phyloP scores from a whole-genome alignment of 345 rosid genomes.

The Crucihimalaya himalaica region DNA sequence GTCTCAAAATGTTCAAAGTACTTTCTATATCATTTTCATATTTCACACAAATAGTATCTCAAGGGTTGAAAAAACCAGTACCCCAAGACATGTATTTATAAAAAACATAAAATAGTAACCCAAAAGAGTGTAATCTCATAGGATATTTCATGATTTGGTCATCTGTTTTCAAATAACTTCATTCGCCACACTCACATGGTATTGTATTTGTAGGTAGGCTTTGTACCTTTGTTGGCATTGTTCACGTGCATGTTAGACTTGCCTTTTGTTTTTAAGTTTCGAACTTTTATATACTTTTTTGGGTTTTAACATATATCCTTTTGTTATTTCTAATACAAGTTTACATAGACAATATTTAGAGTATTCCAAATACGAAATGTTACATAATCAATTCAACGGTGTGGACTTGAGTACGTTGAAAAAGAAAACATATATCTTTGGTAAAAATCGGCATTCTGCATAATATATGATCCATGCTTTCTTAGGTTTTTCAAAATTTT shows the following conservation, averaged over 20 bases:
- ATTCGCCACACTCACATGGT: conserved; percentile 6
- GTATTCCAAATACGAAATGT: neutral
- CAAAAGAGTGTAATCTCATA: neutral
- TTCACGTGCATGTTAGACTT: conserved; percentile 23
- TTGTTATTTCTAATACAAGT: neutral
- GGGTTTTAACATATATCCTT: neutral
- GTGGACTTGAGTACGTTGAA: neutral
- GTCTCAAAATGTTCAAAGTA: neutral
- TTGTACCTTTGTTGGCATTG: conserved; percentile 16
- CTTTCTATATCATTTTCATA: neutral
- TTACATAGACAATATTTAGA: neutral
- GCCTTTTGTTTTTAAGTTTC: conserved; percentile 6
- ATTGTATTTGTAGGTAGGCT: neutral
- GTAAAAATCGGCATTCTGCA: neutral
- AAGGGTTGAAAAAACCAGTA: neutral
- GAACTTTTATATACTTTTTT: neutral
- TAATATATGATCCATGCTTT: too few species aligned
- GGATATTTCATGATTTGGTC: neutral
- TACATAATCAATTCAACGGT: neutral
- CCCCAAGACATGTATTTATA: neutral
- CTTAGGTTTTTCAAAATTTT: neutral
- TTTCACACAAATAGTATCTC: neutral
- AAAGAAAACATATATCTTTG: neutral
- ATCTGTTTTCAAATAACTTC: neutral
- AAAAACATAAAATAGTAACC: neutral